These are phyloP conservation scores for Diutina catenulata DNA, from an alignment of 1,139 yeast genomes.

Conservation along the genomic window DNA sequence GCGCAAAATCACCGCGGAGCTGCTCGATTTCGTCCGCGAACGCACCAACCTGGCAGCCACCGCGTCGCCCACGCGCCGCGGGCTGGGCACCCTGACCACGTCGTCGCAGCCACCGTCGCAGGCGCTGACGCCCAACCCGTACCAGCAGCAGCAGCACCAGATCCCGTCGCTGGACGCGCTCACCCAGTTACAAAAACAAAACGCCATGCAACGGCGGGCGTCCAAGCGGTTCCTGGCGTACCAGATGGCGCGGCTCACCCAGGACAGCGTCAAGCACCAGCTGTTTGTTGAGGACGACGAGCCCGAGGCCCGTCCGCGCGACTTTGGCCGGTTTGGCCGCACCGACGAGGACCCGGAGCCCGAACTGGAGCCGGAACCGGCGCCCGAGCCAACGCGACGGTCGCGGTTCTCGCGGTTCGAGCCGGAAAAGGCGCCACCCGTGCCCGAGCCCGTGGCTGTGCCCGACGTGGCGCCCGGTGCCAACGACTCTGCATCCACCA, in stretches of 20 bases:
- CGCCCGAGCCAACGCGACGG: too few relatives aligned
- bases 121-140: not conserved
- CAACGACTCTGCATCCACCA: not conserved
- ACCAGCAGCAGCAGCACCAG: not conserved
- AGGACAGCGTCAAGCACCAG: slow-evolving; percentile 2
- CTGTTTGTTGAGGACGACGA: slow-evolving; percentile 1
- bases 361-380: too few relatives aligned
- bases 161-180: slow-evolving; percentile 29
- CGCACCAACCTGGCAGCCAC: not conserved
- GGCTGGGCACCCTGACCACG: not conserved
- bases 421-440: not conserved
- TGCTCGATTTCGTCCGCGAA: not conserved
- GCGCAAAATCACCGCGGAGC: not conserved
- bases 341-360: too few relatives aligned
- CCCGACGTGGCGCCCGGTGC: not conserved
- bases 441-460: not conserved
- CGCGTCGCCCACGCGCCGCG: not conserved
- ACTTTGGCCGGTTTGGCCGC: too few relatives aligned
- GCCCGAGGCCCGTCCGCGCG: too few relatives aligned
- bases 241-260: slow-evolving; percentile 69
- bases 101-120: not conserved
- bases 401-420: too few relatives aligned
- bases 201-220: slow-evolving; percentile 79
- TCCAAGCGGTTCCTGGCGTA: slow-evolving; percentile 88
- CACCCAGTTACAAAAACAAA: slow-evolving; percentile 67